Conservation (phyloP, 1,139 yeast genomes). For the Scheffersomyces illinoinensis region DNA sequence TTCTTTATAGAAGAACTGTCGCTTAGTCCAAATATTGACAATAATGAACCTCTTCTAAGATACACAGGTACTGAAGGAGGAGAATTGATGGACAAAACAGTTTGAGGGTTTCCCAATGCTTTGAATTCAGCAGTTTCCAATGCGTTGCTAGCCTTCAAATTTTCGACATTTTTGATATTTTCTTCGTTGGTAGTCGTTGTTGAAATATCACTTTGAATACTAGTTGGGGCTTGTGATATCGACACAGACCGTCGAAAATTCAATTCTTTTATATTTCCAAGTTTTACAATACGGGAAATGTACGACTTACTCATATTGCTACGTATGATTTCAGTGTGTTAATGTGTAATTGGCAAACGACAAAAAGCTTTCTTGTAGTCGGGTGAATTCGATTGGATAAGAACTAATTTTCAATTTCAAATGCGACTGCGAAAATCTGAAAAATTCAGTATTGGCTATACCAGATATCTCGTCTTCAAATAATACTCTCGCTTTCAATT, state of each 20-base stretch:
- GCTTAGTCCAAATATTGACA: constrained; percentile 44
- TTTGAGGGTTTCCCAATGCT: constrained; percentile 46
- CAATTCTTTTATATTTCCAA: neutral
- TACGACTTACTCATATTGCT: neutral
- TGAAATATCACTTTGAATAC: constrained; percentile 3
- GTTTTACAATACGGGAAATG: neutral
- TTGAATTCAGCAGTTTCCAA: constrained; percentile 25
- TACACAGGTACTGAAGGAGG: constrained; percentile 60
- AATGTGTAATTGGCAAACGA: neutral
- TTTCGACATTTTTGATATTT: constrained; percentile 11
- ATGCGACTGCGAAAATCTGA: neutral
- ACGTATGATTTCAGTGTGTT: too few relatives aligned
- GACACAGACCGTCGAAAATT: constrained; percentile 4
- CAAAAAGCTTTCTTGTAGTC: neutral
- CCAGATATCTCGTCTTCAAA: too few relatives aligned
- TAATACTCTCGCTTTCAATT: too few relatives aligned
- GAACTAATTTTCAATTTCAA: neutral
- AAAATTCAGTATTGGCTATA: too few relatives aligned
- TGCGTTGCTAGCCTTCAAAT: constrained; percentile 7
- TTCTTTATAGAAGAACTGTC: constrained; percentile 19
- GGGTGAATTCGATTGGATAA: neutral
- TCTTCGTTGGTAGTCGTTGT: constrained; percentile 8
- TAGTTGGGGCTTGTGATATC: constrained; percentile 3
- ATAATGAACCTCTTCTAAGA: constrained; percentile 47
- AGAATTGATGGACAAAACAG: constrained; percentile 44